Percentiles rank a stretch among this genome's conserved stretches.
Conservation (phyloP, 768 basidiomycete species). For the Boletus pseudopeckii region DNA sequence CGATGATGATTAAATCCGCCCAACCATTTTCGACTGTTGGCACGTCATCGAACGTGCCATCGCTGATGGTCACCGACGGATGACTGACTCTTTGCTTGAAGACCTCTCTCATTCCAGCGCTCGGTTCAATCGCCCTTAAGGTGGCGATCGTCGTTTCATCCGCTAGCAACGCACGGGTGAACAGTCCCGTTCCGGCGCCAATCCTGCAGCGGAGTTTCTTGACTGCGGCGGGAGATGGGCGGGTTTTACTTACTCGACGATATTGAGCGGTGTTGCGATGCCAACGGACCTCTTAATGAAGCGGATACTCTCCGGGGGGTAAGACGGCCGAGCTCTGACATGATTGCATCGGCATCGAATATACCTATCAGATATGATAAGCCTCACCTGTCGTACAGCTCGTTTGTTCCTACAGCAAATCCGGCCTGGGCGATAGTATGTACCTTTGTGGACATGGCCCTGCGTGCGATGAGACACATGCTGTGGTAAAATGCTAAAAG, state of each 20-base stretch:
- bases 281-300: constrained; percentile 53
- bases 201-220: constrained; percentile 43
- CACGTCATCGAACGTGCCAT: constrained; percentile 65
- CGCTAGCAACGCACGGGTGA: constrained; percentile 75
- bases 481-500: neutral
- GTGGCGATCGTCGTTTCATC: constrained; percentile 50
- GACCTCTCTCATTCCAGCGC: constrained; percentile 76
- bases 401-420: constrained; percentile 79
- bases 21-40: constrained; percentile 60
- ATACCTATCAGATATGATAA: no score
- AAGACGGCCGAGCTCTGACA: constrained; percentile 74
- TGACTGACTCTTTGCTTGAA: constrained; percentile 60
- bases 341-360: no score
- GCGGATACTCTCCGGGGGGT: constrained; percentile 60
- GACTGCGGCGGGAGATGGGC: neutral
- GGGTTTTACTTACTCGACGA: constrained; percentile 59
- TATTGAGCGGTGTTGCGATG: constrained; percentile 43
- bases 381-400: constrained; percentile 55
- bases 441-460: constrained; percentile 38
- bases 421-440: constrained; percentile 69
- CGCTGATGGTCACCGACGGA: constrained; percentile 46
- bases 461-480: neutral
- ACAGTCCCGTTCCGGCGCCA: constrained; percentile 86
- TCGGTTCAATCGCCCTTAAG: constrained; percentile 78
- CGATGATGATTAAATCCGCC: constrained; percentile 78